Conservation (phyloP, 1,284 basidiomycete species). For the Cutaneotrichosporon sp. region DNA sequence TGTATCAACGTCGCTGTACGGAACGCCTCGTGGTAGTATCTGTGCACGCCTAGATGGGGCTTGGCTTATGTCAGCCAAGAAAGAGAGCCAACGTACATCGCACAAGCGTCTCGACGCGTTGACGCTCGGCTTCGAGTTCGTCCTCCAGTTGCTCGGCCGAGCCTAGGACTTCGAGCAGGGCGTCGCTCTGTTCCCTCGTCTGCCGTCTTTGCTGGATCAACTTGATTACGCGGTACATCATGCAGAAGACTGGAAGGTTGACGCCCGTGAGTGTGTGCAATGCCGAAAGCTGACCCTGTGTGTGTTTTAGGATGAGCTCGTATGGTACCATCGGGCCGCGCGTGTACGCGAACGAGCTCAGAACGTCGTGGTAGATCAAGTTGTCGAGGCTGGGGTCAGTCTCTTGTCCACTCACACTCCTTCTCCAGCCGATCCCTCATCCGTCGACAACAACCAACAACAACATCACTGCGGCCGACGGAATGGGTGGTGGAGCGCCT, state of each 20-base stretch:
- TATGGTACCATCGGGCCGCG: slow-evolving; percentile 5
- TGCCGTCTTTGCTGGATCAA: slow-evolving; percentile 1
- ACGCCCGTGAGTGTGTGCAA: slow-evolving; percentile 5
- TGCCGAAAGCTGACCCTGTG: background rate
- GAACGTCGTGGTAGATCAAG: slow-evolving; percentile 6
- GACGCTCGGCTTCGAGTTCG: slow-evolving; percentile 3
- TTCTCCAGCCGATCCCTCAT: too few relatives aligned
- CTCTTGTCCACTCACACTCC: background rate
- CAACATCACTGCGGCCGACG: too few relatives aligned
- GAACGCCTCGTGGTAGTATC: slow-evolving; percentile 8
- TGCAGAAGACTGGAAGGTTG: slow-evolving; percentile 6
- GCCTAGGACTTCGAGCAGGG: background rate
- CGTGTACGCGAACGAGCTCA: slow-evolving; percentile 6
- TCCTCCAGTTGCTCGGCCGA: slow-evolving; percentile 4
- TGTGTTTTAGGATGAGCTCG: slow-evolving; percentile 3
- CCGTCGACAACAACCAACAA: too few relatives aligned
- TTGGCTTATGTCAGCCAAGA: background rate
- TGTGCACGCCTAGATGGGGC: background rate
- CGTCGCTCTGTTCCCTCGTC: background rate
- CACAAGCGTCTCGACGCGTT: slow-evolving; percentile 1
- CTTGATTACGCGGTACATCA: slow-evolving; percentile 4
- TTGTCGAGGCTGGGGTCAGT: slow-evolving; percentile 5
- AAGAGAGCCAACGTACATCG: background rate
- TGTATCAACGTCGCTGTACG: slow-evolving; percentile 1
- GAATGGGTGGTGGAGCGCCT: too few relatives aligned